Evolutionary conservation across 768 basidiomycete genomes (phyloP).

Genomic region (Polyporus arcularius): DNA sequence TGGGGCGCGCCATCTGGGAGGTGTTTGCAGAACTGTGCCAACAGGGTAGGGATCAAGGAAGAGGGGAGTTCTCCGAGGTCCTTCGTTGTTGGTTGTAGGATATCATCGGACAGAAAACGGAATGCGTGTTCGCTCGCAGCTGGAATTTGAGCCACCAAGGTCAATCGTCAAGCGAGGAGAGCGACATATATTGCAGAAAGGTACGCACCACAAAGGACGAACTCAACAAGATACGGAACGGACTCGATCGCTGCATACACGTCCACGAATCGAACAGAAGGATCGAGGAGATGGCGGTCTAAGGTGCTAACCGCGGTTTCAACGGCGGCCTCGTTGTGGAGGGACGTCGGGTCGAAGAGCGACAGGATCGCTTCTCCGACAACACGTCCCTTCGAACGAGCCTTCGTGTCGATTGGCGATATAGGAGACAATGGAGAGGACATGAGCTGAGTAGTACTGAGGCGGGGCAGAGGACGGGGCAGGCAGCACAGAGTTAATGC

Average conservation of each 20-base stretch:
- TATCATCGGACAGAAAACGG: too few relatives aligned
- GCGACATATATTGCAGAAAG: background rate
- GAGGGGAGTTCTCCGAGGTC: background rate
- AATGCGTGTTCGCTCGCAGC: too few relatives aligned
- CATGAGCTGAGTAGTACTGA: background rate
- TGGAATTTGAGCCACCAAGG: too few relatives aligned
- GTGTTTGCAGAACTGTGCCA: background rate
- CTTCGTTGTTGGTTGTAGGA: too few relatives aligned
- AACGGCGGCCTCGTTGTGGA: background rate
- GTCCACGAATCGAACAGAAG: background rate
- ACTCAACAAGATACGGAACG: constrained; percentile 8
- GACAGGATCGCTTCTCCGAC: background rate
- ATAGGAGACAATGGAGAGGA: too few relatives aligned
- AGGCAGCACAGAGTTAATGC: too few relatives aligned
- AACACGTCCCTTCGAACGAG: background rate
- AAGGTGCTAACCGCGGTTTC: background rate
- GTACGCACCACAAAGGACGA: constrained; percentile 11
- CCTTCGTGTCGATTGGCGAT: too few relatives aligned
- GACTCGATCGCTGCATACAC: background rate
- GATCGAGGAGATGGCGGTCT: background rate
- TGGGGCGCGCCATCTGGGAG: background rate
- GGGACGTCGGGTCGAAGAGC: background rate
- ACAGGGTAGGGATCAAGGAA: background rate
- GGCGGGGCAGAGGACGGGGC: too few relatives aligned
- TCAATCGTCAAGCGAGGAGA: too few relatives aligned